These are phyloP conservation scores for Pseudogymnoascus destructans DNA, from an alignment of 2,329 filamentous ascomycete genomes.

Conservation along the genomic window DNA sequence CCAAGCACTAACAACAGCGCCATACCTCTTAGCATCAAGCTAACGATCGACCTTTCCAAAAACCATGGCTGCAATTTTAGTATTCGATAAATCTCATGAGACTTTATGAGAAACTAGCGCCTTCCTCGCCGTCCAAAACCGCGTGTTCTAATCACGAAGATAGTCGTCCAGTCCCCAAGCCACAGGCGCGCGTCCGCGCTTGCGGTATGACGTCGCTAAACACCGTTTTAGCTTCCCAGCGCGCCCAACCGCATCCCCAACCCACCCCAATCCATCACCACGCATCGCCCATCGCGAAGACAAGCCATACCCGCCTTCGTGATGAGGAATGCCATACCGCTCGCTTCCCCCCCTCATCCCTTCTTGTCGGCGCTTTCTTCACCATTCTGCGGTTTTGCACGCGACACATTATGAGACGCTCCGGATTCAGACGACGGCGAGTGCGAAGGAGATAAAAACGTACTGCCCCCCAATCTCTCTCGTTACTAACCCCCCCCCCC, in stretches of 20 bases:
- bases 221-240: neutral
- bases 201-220: neutral
- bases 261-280: neutral
- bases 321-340: conserved; percentile 52
- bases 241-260: neutral
- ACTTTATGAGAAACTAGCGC: neutral
- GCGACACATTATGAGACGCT: conserved; percentile 73
- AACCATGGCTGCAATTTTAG: neutral
- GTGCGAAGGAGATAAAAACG: conserved; percentile 73
- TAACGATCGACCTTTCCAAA: neutral
- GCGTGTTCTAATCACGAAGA: neutral
- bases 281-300: neutral
- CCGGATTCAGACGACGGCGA: conserved; percentile 55
- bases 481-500: conserved; percentile 3
- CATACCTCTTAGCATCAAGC: neutral
- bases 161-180: neutral
- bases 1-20: neutral
- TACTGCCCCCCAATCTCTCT: conserved; percentile 26
- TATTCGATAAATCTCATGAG: neutral
- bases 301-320: conserved; percentile 23
- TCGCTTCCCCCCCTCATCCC: conserved; percentile 17
- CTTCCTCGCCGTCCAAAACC: neutral
- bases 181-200: neutral
- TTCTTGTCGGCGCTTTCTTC: conserved; percentile 30
- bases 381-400: conserved; percentile 25